Conservation (phyloP, 495 filamentous ascomycete genomes). For the Aspergillus hancockii region DNA sequence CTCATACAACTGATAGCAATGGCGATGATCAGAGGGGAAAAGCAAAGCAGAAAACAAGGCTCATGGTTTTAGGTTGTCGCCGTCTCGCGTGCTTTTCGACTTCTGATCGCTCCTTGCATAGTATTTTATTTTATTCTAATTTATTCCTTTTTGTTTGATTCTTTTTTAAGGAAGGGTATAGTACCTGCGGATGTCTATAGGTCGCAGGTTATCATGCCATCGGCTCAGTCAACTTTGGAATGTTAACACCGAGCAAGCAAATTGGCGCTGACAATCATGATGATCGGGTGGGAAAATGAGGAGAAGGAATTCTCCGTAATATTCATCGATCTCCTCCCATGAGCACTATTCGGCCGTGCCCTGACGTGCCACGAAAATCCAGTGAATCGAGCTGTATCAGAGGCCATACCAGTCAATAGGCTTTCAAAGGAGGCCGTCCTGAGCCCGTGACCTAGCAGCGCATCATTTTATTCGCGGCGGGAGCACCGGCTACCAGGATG, state of each 20-base stretch:
- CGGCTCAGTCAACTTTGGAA: slow-evolving; percentile 13
- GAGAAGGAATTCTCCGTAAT: slow-evolving; percentile 9
- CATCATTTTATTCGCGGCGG: slow-evolving; percentile 17
- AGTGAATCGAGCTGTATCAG: not conserved
- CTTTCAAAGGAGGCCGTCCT: slow-evolving; percentile 6
- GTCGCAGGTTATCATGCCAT: slow-evolving; percentile 9
- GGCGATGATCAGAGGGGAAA: slow-evolving; percentile 8
- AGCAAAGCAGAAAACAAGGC: slow-evolving; percentile 3
- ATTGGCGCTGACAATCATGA: slow-evolving; percentile 19
- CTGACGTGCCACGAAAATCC: slow-evolving; percentile 18
- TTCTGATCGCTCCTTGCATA: slow-evolving; percentile 13
- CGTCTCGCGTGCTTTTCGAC: slow-evolving; percentile 17
- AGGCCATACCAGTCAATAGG: slow-evolving; percentile 4
- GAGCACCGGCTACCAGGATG: slow-evolving; percentile 15
- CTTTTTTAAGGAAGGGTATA: not conserved
- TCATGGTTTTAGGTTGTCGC: slow-evolving; percentile 17
- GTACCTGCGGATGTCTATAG: not conserved
- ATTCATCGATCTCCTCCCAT: slow-evolving; percentile 9
- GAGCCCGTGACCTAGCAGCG: slow-evolving; percentile 20
- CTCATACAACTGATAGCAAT: not conserved
- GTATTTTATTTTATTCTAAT: slow-evolving; percentile 7
- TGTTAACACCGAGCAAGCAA: slow-evolving; percentile 13
- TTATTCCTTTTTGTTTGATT: not conserved
- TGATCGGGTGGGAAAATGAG: slow-evolving; percentile 17
- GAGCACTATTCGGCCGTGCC: slow-evolving; percentile 15